A percentile compares a stretch with the other conserved stretches of the same genome.
Evolutionary conservation across 2,329 filamentous ascomycete genomes (phyloP).

Genomic region (Dryadomyces quercus-mongolicae): DNA sequence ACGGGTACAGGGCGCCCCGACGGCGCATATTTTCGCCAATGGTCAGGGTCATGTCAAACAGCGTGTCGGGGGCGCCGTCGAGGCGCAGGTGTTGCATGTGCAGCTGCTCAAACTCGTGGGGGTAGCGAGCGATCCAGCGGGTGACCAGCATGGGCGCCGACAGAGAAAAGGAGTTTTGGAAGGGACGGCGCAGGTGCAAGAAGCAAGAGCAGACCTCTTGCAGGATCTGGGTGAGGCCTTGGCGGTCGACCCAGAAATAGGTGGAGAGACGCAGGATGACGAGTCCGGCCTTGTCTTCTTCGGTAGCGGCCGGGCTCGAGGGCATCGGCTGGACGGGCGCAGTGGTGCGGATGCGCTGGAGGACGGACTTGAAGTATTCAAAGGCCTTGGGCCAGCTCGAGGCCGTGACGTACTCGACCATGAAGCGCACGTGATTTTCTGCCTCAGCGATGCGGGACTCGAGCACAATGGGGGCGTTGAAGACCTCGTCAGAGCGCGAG

Average conservation of each 20-base stretch:
- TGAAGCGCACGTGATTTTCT: constrained; percentile 40
- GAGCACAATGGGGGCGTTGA: constrained; percentile 20
- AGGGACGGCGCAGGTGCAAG: constrained; percentile 50
- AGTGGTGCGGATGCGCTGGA: constrained; percentile 37
- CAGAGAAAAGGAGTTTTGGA: constrained; percentile 51
- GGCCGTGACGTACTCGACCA: constrained; percentile 53
- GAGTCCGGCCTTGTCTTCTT: constrained; percentile 40
- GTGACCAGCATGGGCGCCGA: constrained; percentile 51
- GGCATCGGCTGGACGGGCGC: constrained; percentile 26
- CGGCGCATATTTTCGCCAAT: constrained; percentile 45
- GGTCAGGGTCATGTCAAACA: constrained; percentile 57
- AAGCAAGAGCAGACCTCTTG: constrained; percentile 57
- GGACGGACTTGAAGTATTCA: constrained; percentile 41
- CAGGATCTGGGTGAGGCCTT: constrained; percentile 48
- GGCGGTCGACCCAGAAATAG: constrained; percentile 52
- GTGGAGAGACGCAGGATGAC: constrained; percentile 46
- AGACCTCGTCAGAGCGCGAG: constrained; percentile 21
- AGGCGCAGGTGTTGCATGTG: constrained; percentile 48
- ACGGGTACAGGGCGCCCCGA: constrained; percentile 44
- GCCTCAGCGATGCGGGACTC: constrained; percentile 30
- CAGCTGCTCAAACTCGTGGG: constrained; percentile 51
- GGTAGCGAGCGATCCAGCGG: constrained; percentile 54
- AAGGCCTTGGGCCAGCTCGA: constrained; percentile 50
- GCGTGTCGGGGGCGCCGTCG: constrained; percentile 53
- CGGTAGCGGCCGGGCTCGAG: constrained; percentile 24